These are phyloP conservation scores for Aureobasidium sp. DNA, from an alignment of 2,329 filamentous ascomycete species.

Conservation along the genomic window DNA sequence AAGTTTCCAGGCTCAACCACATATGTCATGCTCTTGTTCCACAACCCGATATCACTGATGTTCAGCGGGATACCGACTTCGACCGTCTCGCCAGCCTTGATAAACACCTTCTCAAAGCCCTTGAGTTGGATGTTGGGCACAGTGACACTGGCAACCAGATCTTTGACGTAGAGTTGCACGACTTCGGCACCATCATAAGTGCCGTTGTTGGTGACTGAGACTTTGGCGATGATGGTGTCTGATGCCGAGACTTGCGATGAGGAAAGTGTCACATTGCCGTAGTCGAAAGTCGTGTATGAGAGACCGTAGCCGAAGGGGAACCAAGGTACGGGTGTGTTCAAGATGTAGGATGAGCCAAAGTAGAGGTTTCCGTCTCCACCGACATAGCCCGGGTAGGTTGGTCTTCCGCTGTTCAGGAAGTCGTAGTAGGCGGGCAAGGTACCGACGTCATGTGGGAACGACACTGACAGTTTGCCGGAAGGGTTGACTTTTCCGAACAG, in stretches of 20 bases:
- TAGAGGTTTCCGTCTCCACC: slow-evolving; percentile 53
- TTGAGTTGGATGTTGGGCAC: slow-evolving; percentile 59
- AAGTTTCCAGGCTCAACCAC: slow-evolving; percentile 68
- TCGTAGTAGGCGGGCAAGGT: slow-evolving; percentile 65
- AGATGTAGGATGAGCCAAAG: slow-evolving; percentile 60
- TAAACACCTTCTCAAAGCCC: slow-evolving; percentile 59
- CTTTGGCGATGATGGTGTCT: slow-evolving; percentile 52
- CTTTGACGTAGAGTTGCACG: slow-evolving; percentile 61
- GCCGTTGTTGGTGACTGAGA: slow-evolving; percentile 56
- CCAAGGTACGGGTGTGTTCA: slow-evolving; percentile 52
- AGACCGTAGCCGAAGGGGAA: slow-evolving; percentile 63
- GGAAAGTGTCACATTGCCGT: slow-evolving; percentile 48
- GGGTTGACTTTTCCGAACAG: slow-evolving; percentile 60
- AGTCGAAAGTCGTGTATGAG: slow-evolving; percentile 58
- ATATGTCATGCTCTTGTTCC: slow-evolving; percentile 58
- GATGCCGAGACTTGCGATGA: slow-evolving; percentile 39
- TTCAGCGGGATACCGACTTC: slow-evolving; percentile 46
- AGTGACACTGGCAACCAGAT: slow-evolving; percentile 55
- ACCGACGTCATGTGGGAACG: slow-evolving; percentile 61
- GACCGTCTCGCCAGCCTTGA: slow-evolving; percentile 54
- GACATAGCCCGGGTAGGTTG: slow-evolving; percentile 47
- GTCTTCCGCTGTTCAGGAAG: slow-evolving; percentile 60
- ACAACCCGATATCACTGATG: slow-evolving; percentile 48
- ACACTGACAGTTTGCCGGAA: slow-evolving; percentile 59
- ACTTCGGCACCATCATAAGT: slow-evolving; percentile 57